phyloP scores from a whole-genome alignment of 2,329 filamentous ascomycete species.

The Rutstroemia sp. region DNA sequence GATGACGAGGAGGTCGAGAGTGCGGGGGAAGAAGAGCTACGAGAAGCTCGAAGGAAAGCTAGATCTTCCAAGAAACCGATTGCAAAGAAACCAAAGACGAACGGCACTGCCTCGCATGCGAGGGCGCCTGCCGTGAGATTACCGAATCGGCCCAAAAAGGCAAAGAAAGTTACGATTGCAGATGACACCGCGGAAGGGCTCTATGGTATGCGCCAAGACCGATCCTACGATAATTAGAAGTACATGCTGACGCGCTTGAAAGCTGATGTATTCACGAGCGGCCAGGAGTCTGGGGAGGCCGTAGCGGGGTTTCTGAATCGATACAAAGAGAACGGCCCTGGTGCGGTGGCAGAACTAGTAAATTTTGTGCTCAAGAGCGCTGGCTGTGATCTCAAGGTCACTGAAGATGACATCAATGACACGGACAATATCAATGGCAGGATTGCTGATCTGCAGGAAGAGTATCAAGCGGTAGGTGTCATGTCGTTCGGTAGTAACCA shows the following conservation, averaged over 20 bases:
- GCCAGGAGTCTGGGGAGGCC: conserved; percentile 47
- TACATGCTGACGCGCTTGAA: conserved; percentile 19
- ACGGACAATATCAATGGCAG: conserved; percentile 77
- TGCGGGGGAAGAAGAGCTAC: conserved; percentile 40
- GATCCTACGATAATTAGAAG: neutral
- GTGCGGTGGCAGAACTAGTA: conserved; percentile 53
- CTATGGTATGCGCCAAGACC: conserved; percentile 22
- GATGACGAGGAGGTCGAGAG: conserved; percentile 36
- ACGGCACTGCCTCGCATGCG: conserved; percentile 49
- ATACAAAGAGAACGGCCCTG: conserved; percentile 47
- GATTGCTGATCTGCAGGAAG: conserved; percentile 77
- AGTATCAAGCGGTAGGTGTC: conserved; percentile 66
- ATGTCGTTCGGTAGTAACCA: neutral
- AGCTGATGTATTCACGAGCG: conserved; percentile 59
- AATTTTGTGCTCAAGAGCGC: conserved; percentile 64
- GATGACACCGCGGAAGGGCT: conserved; percentile 22
- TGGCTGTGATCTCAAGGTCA: conserved; percentile 74
- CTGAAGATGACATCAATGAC: conserved; percentile 78
- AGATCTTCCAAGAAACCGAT: conserved; percentile 47
- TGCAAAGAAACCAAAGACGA: conserved; percentile 57
- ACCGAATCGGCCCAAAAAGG: conserved; percentile 27
- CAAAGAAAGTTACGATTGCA: conserved; percentile 40
- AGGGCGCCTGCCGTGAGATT: conserved; percentile 42
- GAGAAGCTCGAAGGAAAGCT: conserved; percentile 31
- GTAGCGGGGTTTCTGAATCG: conserved; percentile 53